Evolutionary conservation across 1,139 yeast species (phyloP).

Genomic region (Groenewaldozyma sp.): DNA sequence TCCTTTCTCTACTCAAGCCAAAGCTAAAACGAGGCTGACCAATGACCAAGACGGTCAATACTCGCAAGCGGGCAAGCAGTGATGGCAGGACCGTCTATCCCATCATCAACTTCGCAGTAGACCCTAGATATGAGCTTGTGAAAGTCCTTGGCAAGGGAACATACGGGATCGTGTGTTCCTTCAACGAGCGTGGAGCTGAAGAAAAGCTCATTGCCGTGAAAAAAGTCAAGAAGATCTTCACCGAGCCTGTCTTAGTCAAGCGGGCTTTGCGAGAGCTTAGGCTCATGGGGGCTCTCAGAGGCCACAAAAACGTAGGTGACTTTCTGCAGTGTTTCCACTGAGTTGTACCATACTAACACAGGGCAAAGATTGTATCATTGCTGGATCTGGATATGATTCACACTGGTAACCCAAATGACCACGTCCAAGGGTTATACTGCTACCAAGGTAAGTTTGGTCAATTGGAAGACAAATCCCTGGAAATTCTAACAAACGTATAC

Average conservation of each 20-base stretch:
- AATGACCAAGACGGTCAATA: not conserved
- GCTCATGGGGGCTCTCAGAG: constrained; percentile 80
- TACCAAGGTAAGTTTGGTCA: constrained; percentile 36
- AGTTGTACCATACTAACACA: too few species aligned
- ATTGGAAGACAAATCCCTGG: not conserved
- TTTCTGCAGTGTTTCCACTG: too few species aligned
- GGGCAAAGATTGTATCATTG: constrained; percentile 56
- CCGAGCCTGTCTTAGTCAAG: constrained; percentile 76
- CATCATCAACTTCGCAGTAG: constrained; percentile 42
- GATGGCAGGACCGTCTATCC: constrained; percentile 1
- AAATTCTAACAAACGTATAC: not conserved
- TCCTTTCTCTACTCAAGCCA: too few species aligned
- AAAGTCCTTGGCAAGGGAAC: constrained; percentile 74
- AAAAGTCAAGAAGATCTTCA: constrained; percentile 77
- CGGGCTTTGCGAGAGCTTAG: constrained; percentile 84
- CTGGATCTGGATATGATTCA: constrained; percentile 61
- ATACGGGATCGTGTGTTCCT: constrained; percentile 81
- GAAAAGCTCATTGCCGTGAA: constrained; percentile 54
- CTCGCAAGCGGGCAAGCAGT: not conserved
- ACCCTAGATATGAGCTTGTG: constrained; percentile 51
- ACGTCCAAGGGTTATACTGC: constrained; percentile 80
- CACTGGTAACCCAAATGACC: constrained; percentile 33
- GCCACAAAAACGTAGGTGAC: constrained; percentile 55
- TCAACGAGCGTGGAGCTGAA: constrained; percentile 24
- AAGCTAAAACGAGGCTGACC: too few species aligned